Base-by-base conservation (phyloP, 1,284 basidiomycete species). In the Fomitiporia mediterranea region DNA sequence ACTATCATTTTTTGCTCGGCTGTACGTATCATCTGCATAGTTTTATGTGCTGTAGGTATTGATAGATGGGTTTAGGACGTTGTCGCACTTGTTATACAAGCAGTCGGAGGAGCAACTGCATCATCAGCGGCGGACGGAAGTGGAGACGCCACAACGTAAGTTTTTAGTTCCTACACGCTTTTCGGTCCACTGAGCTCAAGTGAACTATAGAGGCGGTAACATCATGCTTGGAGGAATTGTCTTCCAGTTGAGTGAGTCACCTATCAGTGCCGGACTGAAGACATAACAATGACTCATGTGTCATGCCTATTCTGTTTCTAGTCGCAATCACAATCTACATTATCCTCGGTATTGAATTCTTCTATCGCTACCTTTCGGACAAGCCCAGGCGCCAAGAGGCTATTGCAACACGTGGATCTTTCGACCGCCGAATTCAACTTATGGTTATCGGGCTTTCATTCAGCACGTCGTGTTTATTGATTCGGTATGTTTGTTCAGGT, bases 141-240 rank as follows among this genome's bases (percentile, higher is more conserved):
- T n/a, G 55, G 53, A 9, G 56, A 61, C 56, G 32, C 64, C 32
- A 53, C 13, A 39, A 43, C 8, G 57, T 60, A 48, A 53, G 58
- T 51, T 35, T 30, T 46, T 11, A 28, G 3, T 11, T 27, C 28
- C 21, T 40, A 15, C 40, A 42, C 15, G 27, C 21, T 17, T 32
- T 15, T 43, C 6, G 43, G 19, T 27, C 27, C 13, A 9, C 21
- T 34, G 34, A 35, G n/a, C 13, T 15, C 3, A 25, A 15, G 21
- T 27, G 25, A 13, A 42, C 32, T 44, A 17, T 43, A 74, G 69
- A 62, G 77, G 77, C 8, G 72, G 68, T 1, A 56, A 75, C 54
- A 74, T 80, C 60, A 80, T 81, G 78, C 69, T 81, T 13, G 77
- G 69, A 4, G 80, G 80, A 23, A 79, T 77, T 54, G 62, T 72